Evolutionary conservation across 169 alveolate genomes (phyloP), one percentile per base, ranked within the genome.

Genomic region (Cryptosporidium sp.): DNA sequence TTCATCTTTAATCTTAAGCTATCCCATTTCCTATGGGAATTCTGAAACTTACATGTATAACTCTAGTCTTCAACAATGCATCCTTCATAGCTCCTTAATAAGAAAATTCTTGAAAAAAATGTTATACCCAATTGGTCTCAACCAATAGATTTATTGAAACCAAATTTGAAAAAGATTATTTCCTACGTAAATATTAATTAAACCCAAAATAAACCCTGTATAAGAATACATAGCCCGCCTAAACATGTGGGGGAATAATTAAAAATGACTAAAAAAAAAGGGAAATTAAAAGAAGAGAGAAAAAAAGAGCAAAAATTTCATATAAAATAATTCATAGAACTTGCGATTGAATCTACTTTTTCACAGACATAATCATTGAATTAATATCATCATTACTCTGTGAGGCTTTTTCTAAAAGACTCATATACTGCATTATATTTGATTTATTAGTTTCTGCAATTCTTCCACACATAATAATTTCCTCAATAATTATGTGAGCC

Each of bases 401-500:
- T 5, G 89, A 35, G n/a, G 93, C 92, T 18, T 56, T 85, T 35
- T 91, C 94, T n/a, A 91, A 18, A 14, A 92, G 91, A 67, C 61
- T 45, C 85, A 91, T 86, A 52, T 91, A 91, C 31, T 85, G 69
- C 73, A 95, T 80, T 33, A 97, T 94, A 85, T 95, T 95, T 21
- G 97, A 87, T 87, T 95, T 97, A 94, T 97, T 97, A 45, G 98
- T 96, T 86, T 97, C 99, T 37, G 96, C 91, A 35, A 97, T 95
- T 75, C 96, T 91, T 3, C 99, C 99, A 93, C 95, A 96, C 96
- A 95, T 95, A 7, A 98, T 94, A 98, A 98, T 97, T 92, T 98
- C 99, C 87, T 98, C 99, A 23, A 98, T 93, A 51, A 98, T 97
- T 93, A 97, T 97, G 91, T 98, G 99, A 26, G 99, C 99, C 94